A percentile compares a stretch with the other conserved stretches of the same genome.
phyloP scores from a whole-genome alignment of 2,329 filamentous ascomycete genomes.

The Colletotrichum truncatum region DNA sequence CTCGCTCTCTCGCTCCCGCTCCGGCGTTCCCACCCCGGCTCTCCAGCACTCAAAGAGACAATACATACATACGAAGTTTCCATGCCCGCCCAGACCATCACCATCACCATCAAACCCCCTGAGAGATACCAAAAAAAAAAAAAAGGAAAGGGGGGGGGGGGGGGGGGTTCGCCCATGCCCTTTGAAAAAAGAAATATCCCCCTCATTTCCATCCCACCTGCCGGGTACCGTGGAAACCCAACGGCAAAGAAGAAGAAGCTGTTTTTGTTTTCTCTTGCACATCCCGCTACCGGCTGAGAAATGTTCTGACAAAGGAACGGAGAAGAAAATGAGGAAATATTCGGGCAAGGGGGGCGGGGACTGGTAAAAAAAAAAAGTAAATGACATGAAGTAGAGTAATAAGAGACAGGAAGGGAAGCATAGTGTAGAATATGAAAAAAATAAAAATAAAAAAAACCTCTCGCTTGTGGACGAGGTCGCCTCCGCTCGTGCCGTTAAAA shows the following conservation, averaged over 20 bases:
- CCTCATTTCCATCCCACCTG: not conserved
- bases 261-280: not conserved
- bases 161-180: not conserved
- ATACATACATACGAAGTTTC: slow-evolving; percentile 10
- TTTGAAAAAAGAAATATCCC: not conserved
- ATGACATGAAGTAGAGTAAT: slow-evolving; percentile 32
- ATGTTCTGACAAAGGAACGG: not conserved
- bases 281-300: not conserved
- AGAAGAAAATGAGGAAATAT: slow-evolving; percentile 6
- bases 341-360: not conserved
- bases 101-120: not conserved
- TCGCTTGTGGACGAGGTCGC: not conserved
- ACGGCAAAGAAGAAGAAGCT: not conserved
- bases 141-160: too few relatives aligned
- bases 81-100: not conserved
- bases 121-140: too few relatives aligned
- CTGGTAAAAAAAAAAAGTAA: slow-evolving; percentile 4
- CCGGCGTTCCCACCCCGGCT: not conserved
- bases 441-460: slow-evolving; percentile 12
- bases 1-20: not conserved
- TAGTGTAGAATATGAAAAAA: too few relatives aligned
- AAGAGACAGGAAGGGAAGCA: slow-evolving; percentile 27
- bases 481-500: not conserved
- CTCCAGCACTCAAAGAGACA: not conserved
- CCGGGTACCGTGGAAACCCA: slow-evolving; percentile 26